Evolutionary conservation across 768 basidiomycete genomes (phyloP).

Genomic region (Xanthoconium stramineum): DNA sequence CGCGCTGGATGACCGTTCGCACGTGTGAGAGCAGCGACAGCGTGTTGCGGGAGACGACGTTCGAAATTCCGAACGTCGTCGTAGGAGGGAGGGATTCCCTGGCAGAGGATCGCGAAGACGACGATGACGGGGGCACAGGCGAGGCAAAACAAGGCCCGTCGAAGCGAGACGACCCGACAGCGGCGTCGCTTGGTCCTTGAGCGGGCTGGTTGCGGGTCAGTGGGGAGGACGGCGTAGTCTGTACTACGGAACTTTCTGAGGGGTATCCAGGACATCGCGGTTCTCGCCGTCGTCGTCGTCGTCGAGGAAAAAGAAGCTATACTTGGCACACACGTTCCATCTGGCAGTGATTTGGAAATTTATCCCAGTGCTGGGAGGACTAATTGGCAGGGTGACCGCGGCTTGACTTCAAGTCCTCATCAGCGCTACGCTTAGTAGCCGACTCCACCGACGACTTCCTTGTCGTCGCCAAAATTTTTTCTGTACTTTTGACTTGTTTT

Average conservation of each 20-base stretch:
- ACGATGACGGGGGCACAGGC: conserved; percentile 21
- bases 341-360: too few relatives aligned
- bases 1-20: conserved; percentile 9
- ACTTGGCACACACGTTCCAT: too few relatives aligned
- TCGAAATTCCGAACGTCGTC: conserved; percentile 36
- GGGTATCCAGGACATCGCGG: neutral
- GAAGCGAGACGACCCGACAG: conserved; percentile 22
- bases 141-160: conserved; percentile 27
- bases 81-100: conserved; percentile 41
- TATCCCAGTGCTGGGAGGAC: too few relatives aligned
- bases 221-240: conserved; percentile 15
- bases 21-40: conserved; percentile 17
- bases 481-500: too few relatives aligned
- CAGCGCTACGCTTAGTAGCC: too few relatives aligned
- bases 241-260: neutral
- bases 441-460: too few relatives aligned
- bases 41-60: conserved; percentile 38
- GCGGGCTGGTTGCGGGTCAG: conserved; percentile 1
- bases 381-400: too few relatives aligned
- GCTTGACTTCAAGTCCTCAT: too few relatives aligned
- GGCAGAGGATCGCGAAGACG: conserved; percentile 30
- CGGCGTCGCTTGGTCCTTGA: conserved; percentile 2
- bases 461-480: too few relatives aligned
- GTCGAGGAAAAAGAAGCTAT: neutral
- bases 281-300: neutral